A percentile compares a stretch with the other conserved stretches of the same genome.
Evolutionary conservation across 495 filamentous ascomycete species (phyloP).

Genomic region (Daldinia childiae): DNA sequence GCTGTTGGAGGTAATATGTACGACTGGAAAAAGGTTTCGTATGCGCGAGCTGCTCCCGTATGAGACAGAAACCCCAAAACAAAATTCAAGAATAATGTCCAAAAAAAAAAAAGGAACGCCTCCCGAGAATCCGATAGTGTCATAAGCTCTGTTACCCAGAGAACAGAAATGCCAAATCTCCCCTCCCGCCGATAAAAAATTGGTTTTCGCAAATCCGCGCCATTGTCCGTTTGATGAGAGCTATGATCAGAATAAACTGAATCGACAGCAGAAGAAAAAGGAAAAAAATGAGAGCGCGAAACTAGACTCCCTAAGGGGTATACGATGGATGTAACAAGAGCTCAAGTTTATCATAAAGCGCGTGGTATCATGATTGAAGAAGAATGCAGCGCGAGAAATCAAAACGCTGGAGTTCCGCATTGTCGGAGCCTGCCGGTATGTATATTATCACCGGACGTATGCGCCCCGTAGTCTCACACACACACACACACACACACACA

Average conservation of each 20-base stretch:
- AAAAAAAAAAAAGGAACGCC: constrained; percentile 22
- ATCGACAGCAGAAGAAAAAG: constrained; percentile 1
- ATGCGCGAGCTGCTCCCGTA: constrained; percentile 23
- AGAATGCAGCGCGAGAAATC: constrained; percentile 34
- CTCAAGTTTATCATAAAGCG: constrained; percentile 36
- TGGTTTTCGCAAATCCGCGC: constrained; percentile 33
- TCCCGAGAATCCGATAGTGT: constrained; percentile 27
- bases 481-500: no score
- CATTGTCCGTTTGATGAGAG: constrained; percentile 33
- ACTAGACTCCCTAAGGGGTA: constrained; percentile 35
- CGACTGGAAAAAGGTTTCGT: constrained; percentile 22
- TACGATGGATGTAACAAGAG: constrained; percentile 37
- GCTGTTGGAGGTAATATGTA: constrained; percentile 39
- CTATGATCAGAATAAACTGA: constrained; percentile 20
- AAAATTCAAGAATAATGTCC: constrained; percentile 7
- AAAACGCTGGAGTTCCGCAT: constrained; percentile 30
- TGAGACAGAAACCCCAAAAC: constrained; percentile 19
- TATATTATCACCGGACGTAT: constrained; percentile 2
- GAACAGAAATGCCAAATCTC: constrained; percentile 16
- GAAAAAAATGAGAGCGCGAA: constrained; percentile 17
- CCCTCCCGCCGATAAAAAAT: constrained; percentile 6
- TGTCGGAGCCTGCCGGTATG: constrained; percentile 6
- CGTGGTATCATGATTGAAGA: constrained; percentile 41
- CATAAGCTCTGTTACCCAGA: constrained; percentile 24
- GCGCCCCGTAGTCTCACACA: constrained; percentile 7